phyloP scores from a whole-genome alignment of 2,329 filamentous ascomycete species.

The Magnaporthiopsis incrustans region DNA sequence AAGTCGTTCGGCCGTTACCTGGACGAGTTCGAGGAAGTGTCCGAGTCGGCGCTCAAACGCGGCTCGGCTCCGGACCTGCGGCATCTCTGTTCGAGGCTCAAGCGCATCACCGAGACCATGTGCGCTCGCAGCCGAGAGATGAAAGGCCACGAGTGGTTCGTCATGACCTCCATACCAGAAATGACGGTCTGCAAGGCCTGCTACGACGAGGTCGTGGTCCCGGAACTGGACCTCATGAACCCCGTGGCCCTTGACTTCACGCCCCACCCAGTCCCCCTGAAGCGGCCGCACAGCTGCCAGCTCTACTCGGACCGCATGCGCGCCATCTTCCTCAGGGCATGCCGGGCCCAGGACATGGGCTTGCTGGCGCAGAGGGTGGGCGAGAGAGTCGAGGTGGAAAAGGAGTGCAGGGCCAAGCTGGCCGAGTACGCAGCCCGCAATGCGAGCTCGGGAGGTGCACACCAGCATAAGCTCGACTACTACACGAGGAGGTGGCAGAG shows the following conservation, averaged over 20 bases:
- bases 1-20: constrained; percentile 38
- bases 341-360: constrained; percentile 56
- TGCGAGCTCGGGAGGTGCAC: too few species aligned
- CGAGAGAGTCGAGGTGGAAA: constrained; percentile 53
- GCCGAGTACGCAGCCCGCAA: neutral
- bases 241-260: constrained; percentile 60
- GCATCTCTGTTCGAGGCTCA: constrained; percentile 56
- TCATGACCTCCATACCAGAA: constrained; percentile 64
- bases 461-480: neutral
- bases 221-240: constrained; percentile 40
- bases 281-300: constrained; percentile 55
- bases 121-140: constrained; percentile 59
- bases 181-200: constrained; percentile 85
- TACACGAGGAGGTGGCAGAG: neutral
- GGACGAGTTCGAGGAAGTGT: constrained; percentile 49
- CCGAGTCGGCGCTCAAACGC: constrained; percentile 39
- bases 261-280: constrained; percentile 47
- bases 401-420: constrained; percentile 17
- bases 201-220: constrained; percentile 71
- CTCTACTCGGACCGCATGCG: constrained; percentile 78
- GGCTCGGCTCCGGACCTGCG: constrained; percentile 45
- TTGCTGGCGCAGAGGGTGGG: constrained; percentile 51
- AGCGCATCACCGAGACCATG: constrained; percentile 51
- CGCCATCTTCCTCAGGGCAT: constrained; percentile 58
- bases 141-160: constrained; percentile 64